A percentile compares a stretch with the other conserved stretches of the same genome.
phyloP scores from a whole-genome alignment of 345 rosid genomes.

The Arabidopsis arenosa region DNA sequence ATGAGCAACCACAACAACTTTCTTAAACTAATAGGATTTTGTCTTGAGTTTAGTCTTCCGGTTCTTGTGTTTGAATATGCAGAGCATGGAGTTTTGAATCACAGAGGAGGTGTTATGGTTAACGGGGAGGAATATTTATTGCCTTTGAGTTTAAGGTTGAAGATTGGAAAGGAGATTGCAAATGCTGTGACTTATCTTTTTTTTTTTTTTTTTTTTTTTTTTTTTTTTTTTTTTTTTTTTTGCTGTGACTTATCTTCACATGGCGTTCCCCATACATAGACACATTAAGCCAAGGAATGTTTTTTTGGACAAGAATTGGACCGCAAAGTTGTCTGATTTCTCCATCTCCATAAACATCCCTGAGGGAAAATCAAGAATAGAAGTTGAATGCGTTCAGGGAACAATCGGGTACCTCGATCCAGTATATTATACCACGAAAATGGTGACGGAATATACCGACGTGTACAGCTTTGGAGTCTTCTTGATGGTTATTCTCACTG shows the following conservation, averaged over 20 bases:
- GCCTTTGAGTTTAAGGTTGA: slow-evolving; percentile 20
- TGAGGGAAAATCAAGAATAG: neutral
- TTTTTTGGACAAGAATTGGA: slow-evolving; percentile 25
- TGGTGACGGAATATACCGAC: neutral
- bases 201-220: no score
- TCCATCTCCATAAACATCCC: neutral
- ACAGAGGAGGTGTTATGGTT: neutral
- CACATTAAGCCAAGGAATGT: neutral
- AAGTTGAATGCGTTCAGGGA: neutral
- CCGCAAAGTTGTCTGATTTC: neutral
- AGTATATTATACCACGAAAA: neutral
- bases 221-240: no score
- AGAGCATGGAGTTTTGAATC: slow-evolving; percentile 14
- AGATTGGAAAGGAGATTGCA: slow-evolving; percentile 23
- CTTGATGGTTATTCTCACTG: neutral
- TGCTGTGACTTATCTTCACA: slow-evolving; percentile 32
- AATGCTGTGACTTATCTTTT: slow-evolving; percentile 29
- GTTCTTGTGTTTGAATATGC: slow-evolving; percentile 29
- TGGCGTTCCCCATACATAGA: neutral
- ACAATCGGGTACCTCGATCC: slow-evolving; percentile 12
- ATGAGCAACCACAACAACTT: slow-evolving; percentile 32
- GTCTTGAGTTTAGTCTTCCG: slow-evolving; percentile 7
- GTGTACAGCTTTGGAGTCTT: slow-evolving; percentile 3
- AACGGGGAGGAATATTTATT: neutral
- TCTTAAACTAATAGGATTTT: slow-evolving; percentile 15